These are phyloP conservation scores for Leucogyrophana mollusca DNA, from an alignment of 768 basidiomycete genomes.

Conservation along the genomic window DNA sequence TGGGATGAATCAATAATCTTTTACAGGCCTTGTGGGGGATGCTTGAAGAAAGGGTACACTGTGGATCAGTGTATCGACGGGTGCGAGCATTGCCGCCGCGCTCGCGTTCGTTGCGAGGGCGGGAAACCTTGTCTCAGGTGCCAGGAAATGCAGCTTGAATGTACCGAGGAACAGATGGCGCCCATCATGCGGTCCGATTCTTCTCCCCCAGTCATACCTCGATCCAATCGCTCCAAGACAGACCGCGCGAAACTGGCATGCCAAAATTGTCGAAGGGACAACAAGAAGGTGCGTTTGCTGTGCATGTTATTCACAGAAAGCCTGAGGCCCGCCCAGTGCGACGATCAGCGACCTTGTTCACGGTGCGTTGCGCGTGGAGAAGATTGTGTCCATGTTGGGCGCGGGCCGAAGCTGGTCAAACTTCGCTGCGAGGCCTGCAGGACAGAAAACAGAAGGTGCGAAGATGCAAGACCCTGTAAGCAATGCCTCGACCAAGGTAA, in stretches of 20 bases:
- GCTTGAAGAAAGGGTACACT: conserved; percentile 51
- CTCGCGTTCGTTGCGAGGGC: conserved; percentile 43
- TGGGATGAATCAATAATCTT: neutral
- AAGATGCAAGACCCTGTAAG: conserved; percentile 56
- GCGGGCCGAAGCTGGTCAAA: conserved; percentile 56
- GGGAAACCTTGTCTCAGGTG: conserved; percentile 37
- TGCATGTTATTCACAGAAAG: neutral
- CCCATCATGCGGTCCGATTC: conserved; percentile 22
- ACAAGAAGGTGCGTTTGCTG: conserved; percentile 51
- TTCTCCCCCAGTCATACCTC: conserved; percentile 17
- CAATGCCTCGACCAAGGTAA: conserved; percentile 47
- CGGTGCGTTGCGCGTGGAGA: conserved; percentile 55
- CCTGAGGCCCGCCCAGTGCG: conserved; percentile 41
- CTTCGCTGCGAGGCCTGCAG: conserved; percentile 60
- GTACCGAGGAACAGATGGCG: conserved; percentile 40
- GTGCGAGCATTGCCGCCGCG: conserved; percentile 57
- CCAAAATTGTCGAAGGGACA: conserved; percentile 58
- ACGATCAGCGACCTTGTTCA: conserved; percentile 60
- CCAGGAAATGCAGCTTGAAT: conserved; percentile 37
- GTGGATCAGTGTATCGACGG: conserved; percentile 59
- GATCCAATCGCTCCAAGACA: conserved; percentile 30
- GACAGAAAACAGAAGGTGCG: conserved; percentile 55
- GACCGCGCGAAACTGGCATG: conserved; percentile 63
- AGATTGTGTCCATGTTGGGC: conserved; percentile 55
- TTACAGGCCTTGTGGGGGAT: conserved; percentile 56